Base-by-base conservation (phyloP, 345 rosid genomes). In the Kandelia obovata region DNA sequence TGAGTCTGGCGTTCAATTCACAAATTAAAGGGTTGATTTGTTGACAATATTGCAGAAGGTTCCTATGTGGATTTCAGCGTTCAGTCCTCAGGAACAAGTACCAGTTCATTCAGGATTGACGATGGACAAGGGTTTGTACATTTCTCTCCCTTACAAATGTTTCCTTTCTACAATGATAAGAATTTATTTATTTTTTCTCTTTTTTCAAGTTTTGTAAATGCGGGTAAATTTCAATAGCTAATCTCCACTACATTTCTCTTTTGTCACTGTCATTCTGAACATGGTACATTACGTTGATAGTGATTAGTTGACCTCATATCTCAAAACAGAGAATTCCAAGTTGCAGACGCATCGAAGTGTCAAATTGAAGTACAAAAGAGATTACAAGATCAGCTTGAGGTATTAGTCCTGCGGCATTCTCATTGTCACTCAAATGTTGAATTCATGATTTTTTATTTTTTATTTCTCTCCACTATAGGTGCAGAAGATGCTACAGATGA, bases 311-410 rank as follows among this genome's bases (percentile, higher is more conserved):
- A 43, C 19, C 34, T 58, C 49, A 7, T 37, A 58, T 70, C 16
- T 35, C 53, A 46, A 68, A 76, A 52, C 73, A 87, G 91, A 67
- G 88, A 86, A 57, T 78, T 72, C 62, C 85, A 80, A 43, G 66
- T 84, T 37, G 76, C 77, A 39, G 92, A 89, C 34, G 69, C 88
- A 0, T 25, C 84, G 58, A 82, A 80, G 65, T 78, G 79, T 52
- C 95, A 89, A 35, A 72, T 76, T 0, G 84, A 87, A 81, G 93
- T 81, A 20, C 90, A 89, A 58, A 73, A 83, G 37, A 69, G 80
- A 78, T 70, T 85, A 59, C 82, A 85, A 72, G 90, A 87, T 75
- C 90, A 91, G 32, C 87, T 87, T 20, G 93, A 89, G 96, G 97
- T 91, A 78, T 26, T 11, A 28, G 16, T 53, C 20, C 52, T 21